phyloP scores from a whole-genome alignment of 2,329 filamentous ascomycete species.

The Claviceps sp. region DNA sequence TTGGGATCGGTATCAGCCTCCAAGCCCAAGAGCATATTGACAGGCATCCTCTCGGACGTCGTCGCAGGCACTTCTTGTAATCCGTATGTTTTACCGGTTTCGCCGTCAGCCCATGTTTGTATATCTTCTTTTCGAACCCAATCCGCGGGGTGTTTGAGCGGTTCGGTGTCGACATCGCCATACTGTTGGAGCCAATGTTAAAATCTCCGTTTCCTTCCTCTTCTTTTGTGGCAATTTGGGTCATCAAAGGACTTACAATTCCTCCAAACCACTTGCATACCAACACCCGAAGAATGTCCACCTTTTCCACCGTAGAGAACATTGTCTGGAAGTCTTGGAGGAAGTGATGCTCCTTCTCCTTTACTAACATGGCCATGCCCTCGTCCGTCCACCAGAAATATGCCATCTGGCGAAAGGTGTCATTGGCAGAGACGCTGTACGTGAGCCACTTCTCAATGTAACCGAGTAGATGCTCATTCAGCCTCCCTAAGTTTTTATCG shows the following conservation, averaged over 20 bases:
- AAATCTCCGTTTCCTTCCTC: background rate
- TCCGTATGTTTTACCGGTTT: conserved; percentile 9
- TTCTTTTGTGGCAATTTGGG: background rate
- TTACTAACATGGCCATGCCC: conserved; percentile 10
- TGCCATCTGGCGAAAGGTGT: conserved; percentile 9
- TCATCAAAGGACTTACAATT: conserved; percentile 9
- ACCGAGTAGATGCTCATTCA: conserved; percentile 9
- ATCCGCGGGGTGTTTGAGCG: conserved; percentile 10
- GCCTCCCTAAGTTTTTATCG: conserved; percentile 6
- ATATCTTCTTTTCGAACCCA: conserved; percentile 12
- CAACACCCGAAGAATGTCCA: conserved; percentile 13
- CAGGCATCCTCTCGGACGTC: conserved; percentile 4
- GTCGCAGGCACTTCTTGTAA: background rate
- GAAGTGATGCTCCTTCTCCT: conserved; percentile 9
- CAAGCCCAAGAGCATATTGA: conserved; percentile 13
- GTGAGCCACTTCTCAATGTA: conserved; percentile 13
- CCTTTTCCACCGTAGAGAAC: conserved; percentile 11
- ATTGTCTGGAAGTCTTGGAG: conserved; percentile 6
- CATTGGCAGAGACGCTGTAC: conserved; percentile 4
- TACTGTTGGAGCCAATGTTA: conserved; percentile 6
- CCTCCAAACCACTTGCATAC: conserved; percentile 13
- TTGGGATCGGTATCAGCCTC: conserved; percentile 13
- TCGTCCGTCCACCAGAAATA: conserved; percentile 14
- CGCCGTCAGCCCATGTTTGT: conserved; percentile 9
- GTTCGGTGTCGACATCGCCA: conserved; percentile 14